Evolutionary conservation across 257 asterid species (phyloP), one percentile per base, ranked within the genome.

Genomic region (Nicotiana otophora): DNA sequence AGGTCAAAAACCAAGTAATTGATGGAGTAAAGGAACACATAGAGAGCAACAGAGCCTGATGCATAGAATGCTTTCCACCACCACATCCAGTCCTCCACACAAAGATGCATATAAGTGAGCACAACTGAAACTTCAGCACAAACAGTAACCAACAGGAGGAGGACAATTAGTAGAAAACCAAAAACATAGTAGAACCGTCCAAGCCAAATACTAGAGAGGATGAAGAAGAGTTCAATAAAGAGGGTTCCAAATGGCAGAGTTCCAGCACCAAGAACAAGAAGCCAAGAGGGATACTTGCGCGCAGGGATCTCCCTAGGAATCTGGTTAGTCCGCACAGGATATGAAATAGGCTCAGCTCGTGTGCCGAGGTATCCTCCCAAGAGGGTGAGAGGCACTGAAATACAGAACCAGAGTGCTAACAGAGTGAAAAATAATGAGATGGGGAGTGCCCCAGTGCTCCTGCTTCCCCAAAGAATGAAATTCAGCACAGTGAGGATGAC

Each of bases 11-110:
- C 89, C 61, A 93, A 88, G 89, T 93, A 93, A 66, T 94, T 92
- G 89, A 93, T 87, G 82, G 97, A 94, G 89, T 93, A 94, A 66
- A 93, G 60, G 90, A 92, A 94, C 46, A 94, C 95, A 19, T 93
- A 94, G 0, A 94, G 85, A 2, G 97, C 93, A 26, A 94, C 98
- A 14, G 97, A 94, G 36, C 97, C 95, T 1, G 97, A 92, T 66
- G 97, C 97, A 15, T 84, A 93, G 88, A 91, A 93, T 5, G 97
- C 91, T 86, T 94, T 94, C 98, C 98, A 94, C 98, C 98, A 94
- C 98, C 98, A 94, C 96, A 86, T 90, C 97, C 97, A 94, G 36
- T 94, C 98, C 91, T 94, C 98, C 5, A 92, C 97, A 34, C 97
- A 93, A 15, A 94, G 93, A 85, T 94, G 97, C 97, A 93, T 93